phyloP scores from a whole-genome alignment of 2,329 filamentous ascomycete species.

The Aureobasidium sp. region DNA sequence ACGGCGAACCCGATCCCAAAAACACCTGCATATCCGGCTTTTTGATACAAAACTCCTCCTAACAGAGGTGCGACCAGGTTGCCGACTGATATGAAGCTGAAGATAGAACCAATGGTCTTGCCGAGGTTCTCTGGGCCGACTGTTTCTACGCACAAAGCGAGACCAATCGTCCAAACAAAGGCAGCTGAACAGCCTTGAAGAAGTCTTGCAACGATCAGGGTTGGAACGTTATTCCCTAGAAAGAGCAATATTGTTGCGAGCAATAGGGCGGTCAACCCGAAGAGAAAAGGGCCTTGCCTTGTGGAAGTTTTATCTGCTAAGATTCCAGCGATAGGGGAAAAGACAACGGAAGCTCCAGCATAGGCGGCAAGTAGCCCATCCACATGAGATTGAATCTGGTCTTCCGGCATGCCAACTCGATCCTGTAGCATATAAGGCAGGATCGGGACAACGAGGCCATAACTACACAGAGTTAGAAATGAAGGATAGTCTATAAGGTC shows the following conservation, averaged over 20 bases:
- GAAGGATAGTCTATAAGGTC: too few relatives aligned
- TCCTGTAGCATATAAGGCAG: slow-evolving; percentile 52
- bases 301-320: slow-evolving; percentile 49
- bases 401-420: slow-evolving; percentile 42
- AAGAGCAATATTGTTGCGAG: slow-evolving; percentile 51
- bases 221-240: slow-evolving; percentile 41
- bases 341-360: slow-evolving; percentile 47
- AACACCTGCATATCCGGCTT: slow-evolving; percentile 52
- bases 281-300: slow-evolving; percentile 51
- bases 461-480: slow-evolving; percentile 22
- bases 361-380: slow-evolving; percentile 50
- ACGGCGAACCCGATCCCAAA: slow-evolving; percentile 51
- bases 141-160: slow-evolving; percentile 54
- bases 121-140: slow-evolving; percentile 52
- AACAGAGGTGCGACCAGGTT: slow-evolving; percentile 51
- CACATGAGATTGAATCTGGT: slow-evolving; percentile 46
- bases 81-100: slow-evolving; percentile 53
- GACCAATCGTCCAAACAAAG: slow-evolving; percentile 53
- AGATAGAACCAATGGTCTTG: slow-evolving; percentile 56
- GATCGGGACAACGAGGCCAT: slow-evolving; percentile 53
- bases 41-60: slow-evolving; percentile 55
- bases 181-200: slow-evolving; percentile 53
- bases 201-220: slow-evolving; percentile 47
- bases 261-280: slow-evolving; percentile 47
- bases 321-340: slow-evolving; percentile 47